Conservation (phyloP, 352 stramenopile genomes). For the Globisporangium recalcitrans region DNA sequence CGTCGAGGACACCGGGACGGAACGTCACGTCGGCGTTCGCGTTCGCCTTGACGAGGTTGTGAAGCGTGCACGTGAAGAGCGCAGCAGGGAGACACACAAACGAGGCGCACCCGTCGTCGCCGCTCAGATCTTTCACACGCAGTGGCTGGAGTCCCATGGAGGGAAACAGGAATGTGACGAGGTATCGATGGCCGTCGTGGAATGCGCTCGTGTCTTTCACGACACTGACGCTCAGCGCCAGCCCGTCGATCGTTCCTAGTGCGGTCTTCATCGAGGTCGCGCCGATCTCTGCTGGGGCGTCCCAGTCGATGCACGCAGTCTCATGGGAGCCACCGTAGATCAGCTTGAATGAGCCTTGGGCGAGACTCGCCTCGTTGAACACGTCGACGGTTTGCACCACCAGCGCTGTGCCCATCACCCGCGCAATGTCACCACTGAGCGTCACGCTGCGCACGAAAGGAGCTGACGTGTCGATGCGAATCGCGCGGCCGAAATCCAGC, state of each 20-base stretch:
- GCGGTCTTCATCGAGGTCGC: constrained; percentile 29
- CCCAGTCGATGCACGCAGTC: constrained; percentile 53
- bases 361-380: constrained; percentile 42
- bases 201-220: constrained; percentile 33
- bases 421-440: constrained; percentile 32
- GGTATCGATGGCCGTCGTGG: constrained; percentile 45
- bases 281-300: constrained; percentile 28
- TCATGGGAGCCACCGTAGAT: constrained; percentile 30
- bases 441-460: constrained; percentile 32
- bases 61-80: constrained; percentile 27
- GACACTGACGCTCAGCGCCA: constrained; percentile 38
- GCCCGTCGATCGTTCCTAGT: constrained; percentile 33
- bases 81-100: constrained; percentile 29
- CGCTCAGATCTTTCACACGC: constrained; percentile 17
- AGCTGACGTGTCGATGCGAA: constrained; percentile 49
- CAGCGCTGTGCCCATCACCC: constrained; percentile 29
- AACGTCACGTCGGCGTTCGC: constrained; percentile 34
- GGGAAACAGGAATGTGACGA: constrained; percentile 46
- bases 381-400: constrained; percentile 54
- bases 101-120: constrained; percentile 18
- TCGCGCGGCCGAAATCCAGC: constrained; percentile 43
- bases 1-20: constrained; percentile 42
- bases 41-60: constrained; percentile 37
- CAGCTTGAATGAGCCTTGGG: constrained; percentile 47
- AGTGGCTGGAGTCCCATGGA: constrained; percentile 42